These are phyloP conservation scores for Trichosanthes truncata DNA, from an alignment of 306 rosid genomes.

Conservation along the genomic window DNA sequence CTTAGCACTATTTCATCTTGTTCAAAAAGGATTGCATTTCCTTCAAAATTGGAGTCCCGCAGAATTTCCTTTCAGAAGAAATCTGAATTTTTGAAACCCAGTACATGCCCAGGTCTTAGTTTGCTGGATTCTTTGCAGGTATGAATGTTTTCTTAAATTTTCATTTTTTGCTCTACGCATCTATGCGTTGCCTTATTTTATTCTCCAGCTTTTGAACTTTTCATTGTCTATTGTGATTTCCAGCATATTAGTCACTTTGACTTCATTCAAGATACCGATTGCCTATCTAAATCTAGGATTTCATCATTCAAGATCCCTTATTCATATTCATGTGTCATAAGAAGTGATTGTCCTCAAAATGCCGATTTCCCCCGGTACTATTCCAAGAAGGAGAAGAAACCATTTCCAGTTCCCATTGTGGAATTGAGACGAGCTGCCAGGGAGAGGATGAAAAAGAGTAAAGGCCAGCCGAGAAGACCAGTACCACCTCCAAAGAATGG, in stretches of 20 bases:
- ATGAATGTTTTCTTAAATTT: constrained; percentile 2
- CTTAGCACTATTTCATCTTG: constrained; percentile 13
- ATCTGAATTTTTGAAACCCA: constrained; percentile 18
- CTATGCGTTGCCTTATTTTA: background rate
- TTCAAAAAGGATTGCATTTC: constrained; percentile 17
- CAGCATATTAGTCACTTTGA: constrained; percentile 22
- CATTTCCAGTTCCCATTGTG: constrained; percentile 73
- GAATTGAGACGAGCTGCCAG: constrained; percentile 93
- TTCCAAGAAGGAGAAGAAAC: constrained; percentile 79
- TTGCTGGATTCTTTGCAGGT: constrained; percentile 55
- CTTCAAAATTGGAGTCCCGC: constrained; percentile 14
- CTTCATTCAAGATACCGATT: too few relatives aligned
- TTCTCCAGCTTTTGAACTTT: background rate
- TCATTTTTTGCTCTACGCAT: background rate
- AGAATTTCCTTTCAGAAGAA: constrained; percentile 19
- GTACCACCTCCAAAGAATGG: constrained; percentile 75
- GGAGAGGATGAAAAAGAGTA: constrained; percentile 72
- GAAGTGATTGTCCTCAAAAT: constrained; percentile 65
- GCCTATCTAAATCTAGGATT: constrained; percentile 25
- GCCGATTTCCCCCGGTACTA: constrained; percentile 62
- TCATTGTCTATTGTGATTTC: background rate
- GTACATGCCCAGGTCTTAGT: constrained; percentile 26
- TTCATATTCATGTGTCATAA: constrained; percentile 21
- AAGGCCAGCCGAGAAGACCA: constrained; percentile 50
- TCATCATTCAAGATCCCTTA: constrained; percentile 19